Evolutionary conservation across 139 green algal species (phyloP), one percentile per base, ranked within the genome.

Genomic region (Tetratostichococcus sp.): DNA sequence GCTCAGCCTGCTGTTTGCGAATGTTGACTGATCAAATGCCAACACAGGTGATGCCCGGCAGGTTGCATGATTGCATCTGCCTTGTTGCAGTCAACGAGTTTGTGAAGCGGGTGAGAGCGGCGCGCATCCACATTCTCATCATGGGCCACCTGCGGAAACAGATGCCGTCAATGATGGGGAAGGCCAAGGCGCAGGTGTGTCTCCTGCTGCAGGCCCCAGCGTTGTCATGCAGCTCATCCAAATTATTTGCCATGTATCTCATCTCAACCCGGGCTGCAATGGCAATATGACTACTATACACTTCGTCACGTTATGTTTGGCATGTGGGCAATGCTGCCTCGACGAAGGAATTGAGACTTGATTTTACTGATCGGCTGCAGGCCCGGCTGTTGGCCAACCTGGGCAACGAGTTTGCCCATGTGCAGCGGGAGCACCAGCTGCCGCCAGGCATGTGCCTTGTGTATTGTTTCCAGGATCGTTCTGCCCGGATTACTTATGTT

Each of bases 61-160:
- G n/a, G n/a, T n/a, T n/a, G n/a, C n/a, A n/a, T n/a, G n/a, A n/a
- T n/a, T n/a, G n/a, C n/a, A n/a, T n/a, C n/a, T n/a, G n/a, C n/a
- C n/a, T n/a, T n/a, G n/a, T n/a, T 39, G 43, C 72, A 84, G 87
- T 99, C 43, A 98, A 98, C 78, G 95, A 99, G 85, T 99, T 99
- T 86, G 94, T 98, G 21, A 99, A 99, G 86, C 84, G 95, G 23
- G 89, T 97, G 71, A 79, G 94, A 1, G 90, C 95, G 1, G 85
- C 85, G 75, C 90, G 89, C 70, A 98, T 98, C 73, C 96, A 99
- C 85, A 89, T 93, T 57, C 83, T 96, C 28, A 91, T 99, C 65
- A 90, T 97, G 34, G 83, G 80, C 28, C 83, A 94, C 84, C 82
- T 98, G 67, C 79, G 87, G 59, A 91, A 92, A 70, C 77, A 92